These are phyloP conservation scores for Fraxinus nigra DNA, from an alignment of 305 asterid species.

Conservation along the genomic window DNA sequence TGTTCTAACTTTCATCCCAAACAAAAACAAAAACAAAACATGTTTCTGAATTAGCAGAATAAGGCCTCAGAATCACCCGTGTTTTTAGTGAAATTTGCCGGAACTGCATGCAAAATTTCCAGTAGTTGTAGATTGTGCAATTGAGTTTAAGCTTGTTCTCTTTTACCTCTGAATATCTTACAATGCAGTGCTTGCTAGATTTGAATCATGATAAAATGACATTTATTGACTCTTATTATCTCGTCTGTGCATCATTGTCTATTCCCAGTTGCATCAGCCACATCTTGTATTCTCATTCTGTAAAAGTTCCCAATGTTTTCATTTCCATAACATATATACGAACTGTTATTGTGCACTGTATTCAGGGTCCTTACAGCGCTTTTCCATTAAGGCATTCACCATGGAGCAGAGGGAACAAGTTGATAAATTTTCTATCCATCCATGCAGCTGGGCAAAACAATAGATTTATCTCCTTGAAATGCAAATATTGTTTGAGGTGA, in stretches of 20 bases:
- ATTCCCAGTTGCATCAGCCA: not conserved
- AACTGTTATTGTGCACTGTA: conserved; percentile 4
- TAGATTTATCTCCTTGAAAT: conserved; percentile 53
- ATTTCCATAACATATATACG: conserved; percentile 4
- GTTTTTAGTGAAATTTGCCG: conserved; percentile 1
- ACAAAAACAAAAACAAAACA: not conserved
- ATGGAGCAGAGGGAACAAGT: conserved; percentile 47
- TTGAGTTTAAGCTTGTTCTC: not conserved
- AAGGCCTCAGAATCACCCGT: not conserved
- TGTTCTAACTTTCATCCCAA: not conserved
- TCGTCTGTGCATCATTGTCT: not conserved
- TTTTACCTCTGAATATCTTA: not conserved
- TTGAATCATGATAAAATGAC: not conserved
- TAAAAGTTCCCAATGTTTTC: conserved; percentile 13
- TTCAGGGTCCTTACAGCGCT: conserved; percentile 61
- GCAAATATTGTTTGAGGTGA: conserved; percentile 67
- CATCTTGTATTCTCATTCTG: conserved; percentile 13
- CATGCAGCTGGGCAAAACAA: conserved; percentile 39
- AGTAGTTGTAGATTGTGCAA: not conserved
- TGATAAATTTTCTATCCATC: conserved; percentile 33
- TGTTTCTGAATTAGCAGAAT: not conserved
- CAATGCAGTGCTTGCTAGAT: not conserved
- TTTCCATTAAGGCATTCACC: conserved; percentile 39
- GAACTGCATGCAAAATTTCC: not conserved
- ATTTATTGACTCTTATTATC: not conserved